phyloP scores from a whole-genome alignment of 192 early-diverging fungal species.

The Pecoramyces ruminantium region DNA sequence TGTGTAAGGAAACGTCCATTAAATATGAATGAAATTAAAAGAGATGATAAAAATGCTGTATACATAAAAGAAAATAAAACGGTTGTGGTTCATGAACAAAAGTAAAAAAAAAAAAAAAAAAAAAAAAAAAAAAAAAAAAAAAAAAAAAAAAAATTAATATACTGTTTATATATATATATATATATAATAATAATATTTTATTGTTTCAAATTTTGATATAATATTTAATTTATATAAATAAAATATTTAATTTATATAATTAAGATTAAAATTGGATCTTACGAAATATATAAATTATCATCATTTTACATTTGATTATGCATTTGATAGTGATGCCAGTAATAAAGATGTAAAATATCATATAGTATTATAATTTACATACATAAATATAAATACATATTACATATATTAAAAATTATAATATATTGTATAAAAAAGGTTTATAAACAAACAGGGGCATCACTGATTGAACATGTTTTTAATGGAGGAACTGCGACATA shows the following conservation, averaged over 20 bases:
- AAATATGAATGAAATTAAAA: slow-evolving; percentile 65
- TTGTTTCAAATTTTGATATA: too few relatives aligned
- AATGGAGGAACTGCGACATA: slow-evolving; percentile 90
- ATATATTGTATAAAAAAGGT: too few relatives aligned
- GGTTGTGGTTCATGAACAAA: slow-evolving; percentile 81
- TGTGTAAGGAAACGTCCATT: slow-evolving; percentile 93
- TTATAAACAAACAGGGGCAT: slow-evolving; percentile 79
- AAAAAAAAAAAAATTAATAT: too few relatives aligned
- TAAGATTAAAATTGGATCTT: slow-evolving; percentile 76
- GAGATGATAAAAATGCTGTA: slow-evolving; percentile 73
- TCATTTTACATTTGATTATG: slow-evolving; percentile 89
- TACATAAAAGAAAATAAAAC: slow-evolving; percentile 40
- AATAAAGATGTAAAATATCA: slow-evolving; percentile 38
- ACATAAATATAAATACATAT: too few relatives aligned
- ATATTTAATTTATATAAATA: too few relatives aligned
- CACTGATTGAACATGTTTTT: slow-evolving; percentile 88
- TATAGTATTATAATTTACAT: not conserved
- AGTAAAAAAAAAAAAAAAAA: slow-evolving; percentile 8
- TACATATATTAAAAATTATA: too few relatives aligned
- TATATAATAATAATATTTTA: too few relatives aligned
- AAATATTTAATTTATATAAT: too few relatives aligned
- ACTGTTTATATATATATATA: too few relatives aligned
- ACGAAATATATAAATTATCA: slow-evolving; percentile 90
- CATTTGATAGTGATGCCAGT: slow-evolving; percentile 61
- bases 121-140: too few relatives aligned